A percentile compares a stretch with the other conserved stretches of the same genome.
Conservation (phyloP, 768 basidiomycete species). For the Agrocybe chaxingu region DNA sequence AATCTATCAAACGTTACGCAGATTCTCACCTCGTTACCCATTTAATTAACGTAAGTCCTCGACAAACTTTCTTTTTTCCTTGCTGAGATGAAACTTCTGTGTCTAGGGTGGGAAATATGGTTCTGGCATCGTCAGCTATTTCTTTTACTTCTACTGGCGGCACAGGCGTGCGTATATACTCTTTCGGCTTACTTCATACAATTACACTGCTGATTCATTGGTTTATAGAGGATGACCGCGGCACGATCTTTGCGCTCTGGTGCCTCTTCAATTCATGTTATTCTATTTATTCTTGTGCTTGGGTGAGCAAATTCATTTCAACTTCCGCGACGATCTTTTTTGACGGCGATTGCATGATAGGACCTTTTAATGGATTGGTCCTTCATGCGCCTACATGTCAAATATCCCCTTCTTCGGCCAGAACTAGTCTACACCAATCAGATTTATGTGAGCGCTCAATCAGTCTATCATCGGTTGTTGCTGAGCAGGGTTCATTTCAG, state of each 20-base stretch:
- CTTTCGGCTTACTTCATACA: neutral
- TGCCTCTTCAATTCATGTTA: constrained; percentile 60
- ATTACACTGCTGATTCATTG: neutral
- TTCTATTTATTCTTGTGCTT: constrained; percentile 68
- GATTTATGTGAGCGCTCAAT: constrained; percentile 45
- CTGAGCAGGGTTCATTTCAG: constrained; percentile 27
- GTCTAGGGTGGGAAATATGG: constrained; percentile 82
- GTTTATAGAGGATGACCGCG: constrained; percentile 26
- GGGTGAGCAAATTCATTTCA: constrained; percentile 50
- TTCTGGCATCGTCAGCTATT: constrained; percentile 58
- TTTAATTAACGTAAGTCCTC: constrained; percentile 71
- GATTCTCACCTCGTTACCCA: constrained; percentile 77
- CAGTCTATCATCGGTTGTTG: neutral
- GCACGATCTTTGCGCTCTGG: constrained; percentile 62
- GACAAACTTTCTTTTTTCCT: neutral
- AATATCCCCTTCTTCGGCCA: constrained; percentile 60
- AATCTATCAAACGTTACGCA: constrained; percentile 82
- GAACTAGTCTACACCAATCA: constrained; percentile 73
- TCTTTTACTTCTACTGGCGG: constrained; percentile 80
- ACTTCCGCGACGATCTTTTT: neutral
- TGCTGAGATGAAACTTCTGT: neutral
- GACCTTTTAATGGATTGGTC: constrained; percentile 94
- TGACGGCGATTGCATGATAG: constrained; percentile 29
- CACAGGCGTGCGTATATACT: constrained; percentile 43
- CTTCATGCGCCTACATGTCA: constrained; percentile 55